Evolutionary conservation across 345 rosid species (phyloP), one percentile per base, ranked within the genome.

Genomic region (Eucalyptus rudis): DNA sequence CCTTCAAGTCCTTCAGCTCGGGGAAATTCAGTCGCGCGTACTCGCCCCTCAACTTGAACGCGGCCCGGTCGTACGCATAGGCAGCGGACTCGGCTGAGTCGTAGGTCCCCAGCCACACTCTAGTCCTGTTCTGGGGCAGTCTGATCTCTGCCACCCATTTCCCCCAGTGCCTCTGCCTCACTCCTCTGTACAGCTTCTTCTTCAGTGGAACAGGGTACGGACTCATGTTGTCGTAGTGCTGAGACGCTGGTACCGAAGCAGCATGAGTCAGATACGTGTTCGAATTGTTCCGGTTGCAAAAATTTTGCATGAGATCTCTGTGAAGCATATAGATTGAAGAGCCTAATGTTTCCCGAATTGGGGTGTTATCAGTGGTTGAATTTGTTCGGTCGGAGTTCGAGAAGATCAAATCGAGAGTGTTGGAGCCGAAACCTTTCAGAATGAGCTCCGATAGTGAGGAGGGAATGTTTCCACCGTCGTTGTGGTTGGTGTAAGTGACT

Each of bases 71-170:
- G 86, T 98, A 98, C 45, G 99, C 98, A 51, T 94, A 96, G 45
- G 99, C 99, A 3, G 99, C 99, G 22, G 99, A 95, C 90, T 97
- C 97, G 2, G 99, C 96, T 4, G 97, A 94, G 14, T 97, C 98
- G 52, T 95, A 98, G 85, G 99, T 97, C 7, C 99, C 99, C 50
- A 98, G 90, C 99, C 99, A 97, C 49, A 98, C 98, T 50, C 99
- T 94, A 91, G 93, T 94, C 92, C 98, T 95, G 92, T 98, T 97
- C 88, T 98, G 99, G 4, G 99, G 99, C 16, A 97, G 89, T 89
- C 99, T 92, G 86, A 98, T 97, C 90, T 98, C 99, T 5, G 99
- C 99, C 25, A 98, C 99, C 99, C 99, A 98, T 94, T 95, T 98
- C 7, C 99, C 99, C 99, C 99, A 96, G 62, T 95, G 98, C 89